phyloP scores from a whole-genome alignment of 2,329 filamentous ascomycete genomes.

The Hansfordia pulvinata region DNA sequence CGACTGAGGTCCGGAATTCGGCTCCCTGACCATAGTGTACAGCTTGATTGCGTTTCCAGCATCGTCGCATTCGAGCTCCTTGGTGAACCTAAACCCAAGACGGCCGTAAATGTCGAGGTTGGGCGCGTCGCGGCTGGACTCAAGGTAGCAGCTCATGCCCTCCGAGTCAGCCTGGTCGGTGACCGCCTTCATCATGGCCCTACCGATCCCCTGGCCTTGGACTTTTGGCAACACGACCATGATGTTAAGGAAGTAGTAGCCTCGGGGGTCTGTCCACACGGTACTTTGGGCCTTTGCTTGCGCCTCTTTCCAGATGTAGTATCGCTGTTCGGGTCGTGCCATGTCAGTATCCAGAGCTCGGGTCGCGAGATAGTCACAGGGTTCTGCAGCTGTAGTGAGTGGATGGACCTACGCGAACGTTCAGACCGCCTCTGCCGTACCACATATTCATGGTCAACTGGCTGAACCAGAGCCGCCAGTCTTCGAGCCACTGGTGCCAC shows the following conservation, averaged over 20 bases:
- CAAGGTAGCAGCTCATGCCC: conserved; percentile 53
- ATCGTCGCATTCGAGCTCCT: conserved; percentile 55
- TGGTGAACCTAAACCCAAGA: conserved; percentile 52
- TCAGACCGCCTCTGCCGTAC: conserved; percentile 56
- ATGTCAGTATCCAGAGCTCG: neutral
- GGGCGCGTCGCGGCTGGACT: conserved; percentile 53
- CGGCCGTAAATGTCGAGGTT: conserved; percentile 59
- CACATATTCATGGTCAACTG: conserved; percentile 55
- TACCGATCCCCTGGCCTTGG: conserved; percentile 55
- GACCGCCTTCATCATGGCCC: conserved; percentile 48
- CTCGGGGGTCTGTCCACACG: conserved; percentile 50
- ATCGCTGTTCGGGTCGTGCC: conserved; percentile 28
- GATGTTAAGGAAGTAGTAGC: conserved; percentile 69
- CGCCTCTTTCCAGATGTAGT: conserved; percentile 59
- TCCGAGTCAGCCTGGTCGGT: conserved; percentile 50
- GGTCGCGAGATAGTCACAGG: no score
- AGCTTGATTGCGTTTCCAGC: conserved; percentile 40
- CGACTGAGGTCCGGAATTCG: no score
- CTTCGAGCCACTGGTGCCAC: conserved; percentile 49
- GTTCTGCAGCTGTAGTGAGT: conserved; percentile 5
- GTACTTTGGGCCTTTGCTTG: conserved; percentile 47
- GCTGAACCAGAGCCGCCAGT: conserved; percentile 51
- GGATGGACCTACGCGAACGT: conserved; percentile 31
- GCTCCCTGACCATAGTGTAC: conserved; percentile 31
- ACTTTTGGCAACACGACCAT: conserved; percentile 52